Percentiles rank a stretch among this genome's conserved stretches.
Conservation (phyloP, 2,329 filamentous ascomycete genomes). For the Alternaria gaisen region DNA sequence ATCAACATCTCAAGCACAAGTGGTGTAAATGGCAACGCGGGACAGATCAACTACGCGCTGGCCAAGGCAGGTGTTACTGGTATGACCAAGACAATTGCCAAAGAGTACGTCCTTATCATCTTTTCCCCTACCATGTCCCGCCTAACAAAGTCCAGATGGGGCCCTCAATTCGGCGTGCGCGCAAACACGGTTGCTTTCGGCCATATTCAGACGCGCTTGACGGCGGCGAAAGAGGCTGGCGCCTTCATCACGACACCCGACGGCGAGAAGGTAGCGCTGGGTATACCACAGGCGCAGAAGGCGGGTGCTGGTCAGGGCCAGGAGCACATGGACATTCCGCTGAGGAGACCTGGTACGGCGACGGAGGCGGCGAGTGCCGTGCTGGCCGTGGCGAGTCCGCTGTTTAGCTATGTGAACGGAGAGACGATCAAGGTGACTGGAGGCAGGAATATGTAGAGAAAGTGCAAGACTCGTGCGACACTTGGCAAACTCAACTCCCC, state of each 20-base stretch:
- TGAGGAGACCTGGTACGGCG: conserved; percentile 78
- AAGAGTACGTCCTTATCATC: conserved; percentile 62
- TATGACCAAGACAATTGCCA: conserved; percentile 87
- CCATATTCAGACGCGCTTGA: conserved; percentile 80
- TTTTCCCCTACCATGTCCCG: neutral
- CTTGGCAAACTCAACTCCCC: neutral
- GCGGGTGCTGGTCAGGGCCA: conserved; percentile 39
- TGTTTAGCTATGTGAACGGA: conserved; percentile 85
- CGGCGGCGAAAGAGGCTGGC: conserved; percentile 83
- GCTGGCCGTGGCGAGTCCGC: conserved; percentile 79
- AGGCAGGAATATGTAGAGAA: conserved; percentile 68
- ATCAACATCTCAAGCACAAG: conserved; percentile 86
- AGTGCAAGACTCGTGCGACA: neutral
- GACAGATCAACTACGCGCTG: conserved; percentile 88
- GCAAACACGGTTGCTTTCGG: conserved; percentile 88
- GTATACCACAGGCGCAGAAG: conserved; percentile 56
- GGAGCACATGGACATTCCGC: conserved; percentile 74
- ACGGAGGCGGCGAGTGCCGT: conserved; percentile 82
- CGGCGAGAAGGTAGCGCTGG: conserved; percentile 63
- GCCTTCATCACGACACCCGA: conserved; percentile 79
- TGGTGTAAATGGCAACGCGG: conserved; percentile 85
- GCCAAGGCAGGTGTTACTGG: conserved; percentile 86
- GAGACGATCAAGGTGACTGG: conserved; percentile 90
- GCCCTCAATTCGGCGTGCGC: conserved; percentile 80
- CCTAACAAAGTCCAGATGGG: conserved; percentile 65